These are phyloP conservation scores for Termitomyces sp. DNA, from an alignment of 768 basidiomycete genomes.

Conservation along the genomic window DNA sequence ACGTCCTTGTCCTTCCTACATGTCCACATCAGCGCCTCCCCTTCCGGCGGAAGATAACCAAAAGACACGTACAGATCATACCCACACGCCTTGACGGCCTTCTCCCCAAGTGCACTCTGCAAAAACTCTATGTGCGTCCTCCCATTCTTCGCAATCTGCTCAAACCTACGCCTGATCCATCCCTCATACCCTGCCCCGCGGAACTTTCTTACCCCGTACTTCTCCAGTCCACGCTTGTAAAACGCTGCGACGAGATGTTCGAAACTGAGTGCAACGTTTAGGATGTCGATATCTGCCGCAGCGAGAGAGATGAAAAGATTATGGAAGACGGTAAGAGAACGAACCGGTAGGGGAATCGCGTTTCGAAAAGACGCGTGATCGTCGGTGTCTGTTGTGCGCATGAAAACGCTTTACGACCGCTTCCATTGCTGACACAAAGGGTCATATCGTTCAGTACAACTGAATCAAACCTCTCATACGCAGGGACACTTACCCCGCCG, in stretches of 20 bases:
- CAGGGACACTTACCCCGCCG: background rate
- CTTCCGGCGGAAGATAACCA: background rate
- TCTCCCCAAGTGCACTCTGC: slow-evolving; percentile 34
- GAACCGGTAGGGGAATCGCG: background rate
- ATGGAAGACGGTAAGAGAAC: too few relatives aligned
- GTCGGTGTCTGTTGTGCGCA: background rate
- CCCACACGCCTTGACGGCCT: slow-evolving; percentile 48
- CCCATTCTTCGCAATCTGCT: slow-evolving; percentile 49
- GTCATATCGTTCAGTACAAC: background rate
- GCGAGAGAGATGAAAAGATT: too few relatives aligned
- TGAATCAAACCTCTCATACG: background rate
- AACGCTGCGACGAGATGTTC: too few relatives aligned
- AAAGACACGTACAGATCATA: slow-evolving; percentile 50
- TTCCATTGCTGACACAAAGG: background rate
- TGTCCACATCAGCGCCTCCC: too few relatives aligned
- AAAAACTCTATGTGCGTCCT: slow-evolving; percentile 48
- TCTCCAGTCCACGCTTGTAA: too few relatives aligned
- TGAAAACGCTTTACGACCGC: background rate
- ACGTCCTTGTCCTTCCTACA: slow-evolving; percentile 42
- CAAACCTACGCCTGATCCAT: slow-evolving; percentile 43
- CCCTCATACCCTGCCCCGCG: slow-evolving; percentile 28
- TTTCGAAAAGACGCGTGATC: background rate
- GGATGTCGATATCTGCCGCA: too few relatives aligned
- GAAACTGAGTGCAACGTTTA: too few relatives aligned
- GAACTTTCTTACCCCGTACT: too few relatives aligned